Base-by-base conservation (phyloP, 1,139 yeast species). In the Zygosaccharomyces pseudobailii region DNA sequence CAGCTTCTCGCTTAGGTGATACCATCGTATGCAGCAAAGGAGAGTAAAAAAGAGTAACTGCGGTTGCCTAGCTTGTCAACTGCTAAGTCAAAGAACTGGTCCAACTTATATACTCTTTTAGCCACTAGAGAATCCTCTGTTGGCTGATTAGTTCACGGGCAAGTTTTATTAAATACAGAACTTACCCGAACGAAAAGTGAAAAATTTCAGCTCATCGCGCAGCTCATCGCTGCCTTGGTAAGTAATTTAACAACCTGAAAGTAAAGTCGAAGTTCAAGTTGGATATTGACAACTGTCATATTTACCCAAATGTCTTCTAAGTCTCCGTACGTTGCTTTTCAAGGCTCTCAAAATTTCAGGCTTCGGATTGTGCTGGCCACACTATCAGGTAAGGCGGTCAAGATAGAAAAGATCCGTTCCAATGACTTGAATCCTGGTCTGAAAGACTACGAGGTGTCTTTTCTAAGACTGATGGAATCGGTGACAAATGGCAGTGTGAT, bases 361-460 rank as follows among this genome's bases (percentile, higher is more conserved):
- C 70, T 80, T 44, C 78, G 97, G 54, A 72, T 92, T 45, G 76
- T 87, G 3, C 72, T 92, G 46, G 82, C 98, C 17, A 88, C 96
- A 0, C 72, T 92, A 36, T 75, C 94, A 1, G 97, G 97, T 2
- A 81, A 79, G 52, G 81, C 95, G 0, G 76, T 94, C 41, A 85
- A 87, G 63, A 87, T 92, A 55, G 82, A 84, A 52, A 84, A 86
- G 59, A 88, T 94, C 58, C 78, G 97, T 54, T 82, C 97, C 1
- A 79, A 80, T 57, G 96, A 88, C 51, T 69, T 87, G 61, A 88
- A 90, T 66, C 97, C 97, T 2, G 99, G 99, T 73, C 73, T 92
- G 46, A 78, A 78, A 63, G 97, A 92, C 70, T 83, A 87, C 61
- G 98, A 92, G 67, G 94, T 90, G 5, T 88, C 97, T 1, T 90